Evolutionary conservation across 345 rosid genomes (phyloP), one percentile per base, ranked within the genome.

Genomic region (Ailanthus altissimus): DNA sequence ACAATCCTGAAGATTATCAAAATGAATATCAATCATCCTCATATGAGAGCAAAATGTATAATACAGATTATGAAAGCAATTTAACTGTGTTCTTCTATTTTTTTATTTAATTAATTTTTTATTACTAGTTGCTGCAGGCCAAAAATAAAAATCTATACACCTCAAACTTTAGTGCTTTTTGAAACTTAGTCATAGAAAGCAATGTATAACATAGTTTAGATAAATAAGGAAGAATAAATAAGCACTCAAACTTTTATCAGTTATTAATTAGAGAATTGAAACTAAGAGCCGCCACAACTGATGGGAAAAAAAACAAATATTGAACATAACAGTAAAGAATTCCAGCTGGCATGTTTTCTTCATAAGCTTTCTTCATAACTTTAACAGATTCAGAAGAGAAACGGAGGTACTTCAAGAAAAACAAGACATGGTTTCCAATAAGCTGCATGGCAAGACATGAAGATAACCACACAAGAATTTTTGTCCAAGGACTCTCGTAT

Each of bases 1-100:
- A 74, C 78, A 67, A 60, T 92, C 94, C 97, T 94, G 84, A 59
- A 63, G 72, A 18, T 40, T 25, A 36, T 20, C 75, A 68, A 77
- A 64, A 81, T 16, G n/a, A 75, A 75, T 45, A 51, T 70, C 76
- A 64, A 47, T 68, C 13, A 64, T 18, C 54, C n/a, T 58, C 18
- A 26, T 54, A 57, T 23, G 51, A 45, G 32, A 11, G 25, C 47
- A 54, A n/a, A 43, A 67, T 5, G 20, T 21, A 51, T 10, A 25
- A 21, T 45, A 32, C 65, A 46, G 42, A 58, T 53, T 21, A 73
- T 23, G 11, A 42, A 73, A 59, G 0, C n/a, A 25, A 32, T 15
- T 40, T 36, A 53, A 64, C 36, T 1, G 57, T 50, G 23, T 45
- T 45, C 6, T 50, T 68, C 14, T 68, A 2, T 69, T 26, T 15